Percentiles rank a stretch among this genome's conserved stretches.
Conservation (phyloP, 208 protist species). For the Leptomonas pyrrhocoris region DNA sequence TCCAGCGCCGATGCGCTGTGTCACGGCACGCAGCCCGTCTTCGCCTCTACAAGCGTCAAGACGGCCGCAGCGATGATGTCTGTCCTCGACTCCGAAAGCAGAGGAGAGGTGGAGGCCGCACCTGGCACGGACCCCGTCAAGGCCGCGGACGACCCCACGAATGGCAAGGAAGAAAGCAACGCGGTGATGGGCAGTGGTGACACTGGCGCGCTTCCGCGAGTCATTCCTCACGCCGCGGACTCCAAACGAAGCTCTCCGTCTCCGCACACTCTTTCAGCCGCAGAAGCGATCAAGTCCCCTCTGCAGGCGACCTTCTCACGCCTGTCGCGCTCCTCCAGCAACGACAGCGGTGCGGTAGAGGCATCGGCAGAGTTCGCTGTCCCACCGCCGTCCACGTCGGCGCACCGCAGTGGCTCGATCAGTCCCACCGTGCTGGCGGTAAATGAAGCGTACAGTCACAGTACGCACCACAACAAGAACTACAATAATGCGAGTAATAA, state of each 20-base stretch:
- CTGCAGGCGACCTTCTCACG: slow-evolving; percentile 18
- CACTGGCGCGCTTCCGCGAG: slow-evolving; percentile 1
- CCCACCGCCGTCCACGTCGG: neutral
- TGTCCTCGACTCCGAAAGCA: slow-evolving; percentile 19
- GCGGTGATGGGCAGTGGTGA: neutral
- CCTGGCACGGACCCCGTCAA: neutral
- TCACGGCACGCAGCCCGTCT: slow-evolving; percentile 3
- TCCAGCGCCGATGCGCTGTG: slow-evolving; percentile 9
- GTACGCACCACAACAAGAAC: neutral
- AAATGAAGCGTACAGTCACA: neutral
- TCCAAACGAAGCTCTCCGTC: neutral
- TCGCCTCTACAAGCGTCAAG: slow-evolving; percentile 27
- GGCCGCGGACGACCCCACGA: neutral
- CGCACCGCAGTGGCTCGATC: neutral
- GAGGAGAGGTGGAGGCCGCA: neutral
- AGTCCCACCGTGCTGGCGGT: neutral
- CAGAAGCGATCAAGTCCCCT: neutral
- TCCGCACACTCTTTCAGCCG: neutral
- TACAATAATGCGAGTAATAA: neutral
- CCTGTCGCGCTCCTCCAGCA: slow-evolving; percentile 22
- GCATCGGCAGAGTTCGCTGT: slow-evolving; percentile 2
- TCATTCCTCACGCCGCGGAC: neutral
- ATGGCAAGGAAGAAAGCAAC: neutral
- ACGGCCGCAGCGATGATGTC: slow-evolving; percentile 28
- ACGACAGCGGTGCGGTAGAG: slow-evolving; percentile 22